Percentiles rank a stretch among this genome's conserved stretches.
Evolutionary conservation across 1,284 basidiomycete genomes (phyloP).

Genomic region (Leccinum subspadiceum): DNA sequence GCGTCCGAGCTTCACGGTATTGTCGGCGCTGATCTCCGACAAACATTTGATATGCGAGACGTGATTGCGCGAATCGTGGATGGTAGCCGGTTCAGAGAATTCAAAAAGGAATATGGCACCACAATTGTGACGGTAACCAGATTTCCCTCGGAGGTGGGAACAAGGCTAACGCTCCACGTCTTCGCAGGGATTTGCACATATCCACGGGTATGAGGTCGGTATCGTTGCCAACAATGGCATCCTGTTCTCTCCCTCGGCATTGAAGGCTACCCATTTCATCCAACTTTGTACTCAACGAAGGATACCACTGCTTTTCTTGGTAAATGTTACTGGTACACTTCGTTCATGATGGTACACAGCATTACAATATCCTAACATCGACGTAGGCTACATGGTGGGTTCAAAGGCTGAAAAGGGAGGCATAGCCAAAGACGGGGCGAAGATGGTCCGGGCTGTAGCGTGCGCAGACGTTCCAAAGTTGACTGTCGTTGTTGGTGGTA

Average conservation of each 20-base stretch:
- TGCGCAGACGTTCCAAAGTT: constrained; percentile 93
- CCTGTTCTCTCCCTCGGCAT: constrained; percentile 88
- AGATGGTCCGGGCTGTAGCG: constrained; percentile 96
- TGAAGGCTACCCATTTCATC: constrained; percentile 95
- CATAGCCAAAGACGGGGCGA: constrained; percentile 96
- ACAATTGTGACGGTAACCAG: constrained; percentile 80
- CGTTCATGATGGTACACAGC: background rate
- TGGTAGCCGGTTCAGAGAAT: constrained; percentile 89
- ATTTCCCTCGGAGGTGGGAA: constrained; percentile 4
- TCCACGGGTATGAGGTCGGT: constrained; percentile 87
- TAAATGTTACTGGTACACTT: constrained; percentile 79
- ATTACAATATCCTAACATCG: constrained; percentile 6
- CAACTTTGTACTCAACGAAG: constrained; percentile 89
- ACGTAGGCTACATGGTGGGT: constrained; percentile 87
- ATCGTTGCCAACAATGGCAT: constrained; percentile 95
- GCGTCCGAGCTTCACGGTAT: constrained; percentile 85
- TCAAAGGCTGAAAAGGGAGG: constrained; percentile 93
- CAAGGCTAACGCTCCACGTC: constrained; percentile 9
- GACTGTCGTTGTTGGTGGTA: constrained; percentile 93
- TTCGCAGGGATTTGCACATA: constrained; percentile 79
- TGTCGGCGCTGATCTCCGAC: constrained; percentile 84
- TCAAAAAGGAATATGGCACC: constrained; percentile 92
- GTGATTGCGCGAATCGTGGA: constrained; percentile 91
- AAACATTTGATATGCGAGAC: constrained; percentile 91
- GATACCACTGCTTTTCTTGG: constrained; percentile 90